A percentile compares a stretch with the other conserved stretches of the same genome.
These are phyloP conservation scores for Linderina pennispora DNA, from an alignment of 192 early-diverging fungal species.

Conservation along the genomic window DNA sequence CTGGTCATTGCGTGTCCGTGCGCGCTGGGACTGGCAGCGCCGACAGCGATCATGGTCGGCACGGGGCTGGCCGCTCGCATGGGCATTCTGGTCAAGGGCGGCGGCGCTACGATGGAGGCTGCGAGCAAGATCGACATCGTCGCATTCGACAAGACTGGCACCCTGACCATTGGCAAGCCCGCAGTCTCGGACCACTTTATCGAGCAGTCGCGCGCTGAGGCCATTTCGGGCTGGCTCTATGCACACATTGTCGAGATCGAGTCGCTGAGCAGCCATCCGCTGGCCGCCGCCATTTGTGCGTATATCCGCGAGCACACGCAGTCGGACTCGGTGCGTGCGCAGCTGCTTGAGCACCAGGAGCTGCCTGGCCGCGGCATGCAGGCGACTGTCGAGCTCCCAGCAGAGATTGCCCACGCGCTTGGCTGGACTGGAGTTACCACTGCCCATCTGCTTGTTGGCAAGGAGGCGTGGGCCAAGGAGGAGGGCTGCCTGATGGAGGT, in stretches of 20 bases:
- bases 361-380: slow-evolving; percentile 41
- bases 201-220: not conserved
- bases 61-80: slow-evolving; percentile 89
- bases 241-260: slow-evolving; percentile 67
- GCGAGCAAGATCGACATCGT: slow-evolving; percentile 77
- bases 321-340: not conserved
- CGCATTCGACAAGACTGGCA: slow-evolving; percentile 99
- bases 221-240: slow-evolving; percentile 32
- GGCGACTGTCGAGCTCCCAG: slow-evolving; percentile 18
- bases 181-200: slow-evolving; percentile 46
- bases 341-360: slow-evolving; percentile 30
- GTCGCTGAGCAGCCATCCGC: slow-evolving; percentile 77
- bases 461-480: slow-evolving; percentile 57
- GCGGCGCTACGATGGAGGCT: slow-evolving; percentile 76
- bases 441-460: slow-evolving; percentile 58
- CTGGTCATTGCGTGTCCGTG: slow-evolving; percentile 97
- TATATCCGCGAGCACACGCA: slow-evolving; percentile 41
- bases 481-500: slow-evolving; percentile 47
- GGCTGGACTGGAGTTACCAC: slow-evolving; percentile 15
- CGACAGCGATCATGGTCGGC: slow-evolving; percentile 99
- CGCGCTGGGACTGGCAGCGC: slow-evolving; percentile 90
- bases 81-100: slow-evolving; percentile 92
- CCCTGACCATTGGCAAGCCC: slow-evolving; percentile 76
- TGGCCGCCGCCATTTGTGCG: slow-evolving; percentile 65
- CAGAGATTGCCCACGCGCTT: slow-evolving; percentile 9